Evolutionary conservation across 1,284 basidiomycete genomes (phyloP), one percentile per base, ranked within the genome.

Genomic region (Volvariella surrecta): DNA sequence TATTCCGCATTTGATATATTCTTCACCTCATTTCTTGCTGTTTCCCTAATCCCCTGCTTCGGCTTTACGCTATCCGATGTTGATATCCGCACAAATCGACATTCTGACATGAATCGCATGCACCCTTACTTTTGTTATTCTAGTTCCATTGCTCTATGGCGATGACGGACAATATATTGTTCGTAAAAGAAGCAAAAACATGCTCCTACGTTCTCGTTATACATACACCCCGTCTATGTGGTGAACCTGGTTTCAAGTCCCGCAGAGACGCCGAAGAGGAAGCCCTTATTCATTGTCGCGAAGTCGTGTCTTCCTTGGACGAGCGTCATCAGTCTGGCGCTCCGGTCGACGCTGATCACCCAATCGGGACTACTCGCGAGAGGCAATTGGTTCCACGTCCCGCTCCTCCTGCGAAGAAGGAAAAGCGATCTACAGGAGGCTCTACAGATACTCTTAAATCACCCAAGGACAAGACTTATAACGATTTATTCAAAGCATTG

Each of bases 91-190:
- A 35, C 17, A 39, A 39, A 20, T 30, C 19, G 10, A 11, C 18
- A 16, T 18, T 3, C 13, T 40, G 13, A 37, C 34, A 3, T 13
- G 2, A 3, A 10, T 16, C 17, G 16, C 32, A 18, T 31, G 15
- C 32, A 37, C 9, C 24, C 41, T 35, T 9, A 32, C 13, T 38
- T 4, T 22, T 40, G 19, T 38, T 45, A 42, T 35, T n/a, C 34
- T 59, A 92, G 86, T 93, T 94, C 60, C 93, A 97, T 64, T 97
- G 93, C 66, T 89, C 88, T 48, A 89, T 90, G 84, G 86, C 85
- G 44, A 86, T 85, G 64, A 79, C 85, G 32, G 85, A 89, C 64
- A 77, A 75, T 11, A 89, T 96, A 55, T 76, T 89, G 43, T 84
- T 93, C 57, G 82, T 97, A 54, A 91, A 93, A 59, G 93, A 97